These are phyloP conservation scores for Alternaria novae-zelandiae DNA, from an alignment of 2,329 filamentous ascomycete genomes.

Conservation along the genomic window DNA sequence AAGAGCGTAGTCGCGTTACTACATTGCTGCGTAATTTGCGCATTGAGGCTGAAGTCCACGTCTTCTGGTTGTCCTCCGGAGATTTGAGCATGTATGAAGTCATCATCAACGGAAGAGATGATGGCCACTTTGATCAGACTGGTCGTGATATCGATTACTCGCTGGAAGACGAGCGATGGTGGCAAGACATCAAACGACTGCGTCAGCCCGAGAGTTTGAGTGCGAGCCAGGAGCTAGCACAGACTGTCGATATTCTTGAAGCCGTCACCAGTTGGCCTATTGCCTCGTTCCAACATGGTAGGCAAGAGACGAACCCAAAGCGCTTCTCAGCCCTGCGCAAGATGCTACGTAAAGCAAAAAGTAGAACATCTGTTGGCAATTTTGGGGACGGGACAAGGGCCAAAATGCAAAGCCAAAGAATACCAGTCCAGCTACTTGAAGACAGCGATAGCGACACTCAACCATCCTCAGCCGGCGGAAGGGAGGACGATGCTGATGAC, in stretches of 20 bases:
- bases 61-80: constrained; percentile 82
- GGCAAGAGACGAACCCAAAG: constrained; percentile 50
- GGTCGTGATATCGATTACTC: constrained; percentile 69
- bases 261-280: constrained; percentile 59
- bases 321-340: constrained; percentile 66
- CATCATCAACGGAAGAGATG: constrained; percentile 73
- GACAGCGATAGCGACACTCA: constrained; percentile 47
- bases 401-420: constrained; percentile 76
- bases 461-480: constrained; percentile 18
- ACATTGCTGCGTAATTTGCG: constrained; percentile 79
- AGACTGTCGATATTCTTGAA: constrained; percentile 53
- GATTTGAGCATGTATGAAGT: constrained; percentile 73
- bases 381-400: constrained; percentile 66
- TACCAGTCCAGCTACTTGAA: constrained; percentile 65
- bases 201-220: constrained; percentile 46
- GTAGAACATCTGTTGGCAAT: constrained; percentile 55
- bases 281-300: constrained; percentile 59
- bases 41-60: constrained; percentile 77
- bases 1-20: constrained; percentile 75
- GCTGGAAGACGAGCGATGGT: constrained; percentile 79
- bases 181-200: constrained; percentile 72
- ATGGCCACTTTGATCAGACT: constrained; percentile 60
- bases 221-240: constrained; percentile 53
- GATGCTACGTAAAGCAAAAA: constrained; percentile 67
- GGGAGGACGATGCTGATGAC: constrained; percentile 29